Conservation (phyloP, 2,329 filamentous ascomycete species). For the Microsporum audouinii region DNA sequence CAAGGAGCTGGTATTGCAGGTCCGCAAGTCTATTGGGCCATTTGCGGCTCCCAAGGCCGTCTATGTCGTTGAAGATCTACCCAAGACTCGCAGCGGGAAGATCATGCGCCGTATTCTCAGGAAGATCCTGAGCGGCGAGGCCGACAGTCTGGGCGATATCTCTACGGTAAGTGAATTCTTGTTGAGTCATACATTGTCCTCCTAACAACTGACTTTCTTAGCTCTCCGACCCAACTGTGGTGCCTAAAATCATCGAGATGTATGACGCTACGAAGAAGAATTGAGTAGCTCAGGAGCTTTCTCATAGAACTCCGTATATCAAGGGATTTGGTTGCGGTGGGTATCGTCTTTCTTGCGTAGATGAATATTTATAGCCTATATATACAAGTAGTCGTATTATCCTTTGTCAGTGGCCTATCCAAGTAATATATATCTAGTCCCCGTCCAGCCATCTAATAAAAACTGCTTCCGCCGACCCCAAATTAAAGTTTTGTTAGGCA, state of each 20-base stretch:
- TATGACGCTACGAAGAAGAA: conserved; percentile 48
- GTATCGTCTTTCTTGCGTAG: not conserved
- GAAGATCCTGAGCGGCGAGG: conserved; percentile 94
- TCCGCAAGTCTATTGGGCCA: conserved; percentile 92
- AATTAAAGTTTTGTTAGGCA: not conserved
- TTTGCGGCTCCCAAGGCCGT: conserved; percentile 95
- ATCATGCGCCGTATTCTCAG: conserved; percentile 96
- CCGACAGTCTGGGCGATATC: conserved; percentile 89
- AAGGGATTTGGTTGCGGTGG: not conserved
- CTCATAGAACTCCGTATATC: not conserved
- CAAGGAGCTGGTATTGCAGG: conserved; percentile 89
- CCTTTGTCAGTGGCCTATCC: not conserved
- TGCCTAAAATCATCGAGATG: conserved; percentile 74
- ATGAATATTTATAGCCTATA: not conserved
- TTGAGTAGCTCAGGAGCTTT: not conserved
- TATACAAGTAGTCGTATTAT: not conserved
- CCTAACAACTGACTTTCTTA: conserved; percentile 26
- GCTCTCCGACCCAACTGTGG: conserved; percentile 81
- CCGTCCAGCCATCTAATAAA: too few species aligned
- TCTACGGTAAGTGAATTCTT: conserved; percentile 57
- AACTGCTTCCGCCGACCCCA: not conserved
- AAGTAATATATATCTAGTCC: not conserved
- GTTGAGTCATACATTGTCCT: not conserved
- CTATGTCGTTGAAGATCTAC: conserved; percentile 81
- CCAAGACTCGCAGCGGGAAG: conserved; percentile 96